phyloP scores from a whole-genome alignment of 2,329 filamentous ascomycete species.

The Rhynchosporium secalis region DNA sequence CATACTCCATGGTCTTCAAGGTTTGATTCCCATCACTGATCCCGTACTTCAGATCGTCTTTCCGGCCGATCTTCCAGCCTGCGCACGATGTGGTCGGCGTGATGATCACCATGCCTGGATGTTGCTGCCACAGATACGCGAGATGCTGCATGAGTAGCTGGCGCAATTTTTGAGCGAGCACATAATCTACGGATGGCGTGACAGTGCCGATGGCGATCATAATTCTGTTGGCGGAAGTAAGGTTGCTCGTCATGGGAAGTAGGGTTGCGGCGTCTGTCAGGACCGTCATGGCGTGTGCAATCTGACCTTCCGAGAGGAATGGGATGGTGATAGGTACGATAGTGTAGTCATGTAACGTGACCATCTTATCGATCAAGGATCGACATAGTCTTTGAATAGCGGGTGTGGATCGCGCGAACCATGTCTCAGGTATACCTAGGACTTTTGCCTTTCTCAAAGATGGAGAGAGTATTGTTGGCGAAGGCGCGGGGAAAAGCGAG shows the following conservation, averaged over 20 bases:
- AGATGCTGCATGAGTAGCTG: slow-evolving; percentile 77
- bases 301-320: slow-evolving; percentile 65
- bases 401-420: slow-evolving; percentile 68
- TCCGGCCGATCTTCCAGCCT: slow-evolving; percentile 66
- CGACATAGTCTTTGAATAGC: slow-evolving; percentile 63
- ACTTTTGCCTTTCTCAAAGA: slow-evolving; percentile 42
- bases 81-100: slow-evolving; percentile 74
- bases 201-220: slow-evolving; percentile 64
- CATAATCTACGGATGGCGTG: slow-evolving; percentile 66
- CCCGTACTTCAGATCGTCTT: slow-evolving; percentile 64
- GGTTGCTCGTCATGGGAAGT: slow-evolving; percentile 37
- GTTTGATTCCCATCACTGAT: slow-evolving; percentile 70
- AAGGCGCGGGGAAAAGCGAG: slow-evolving; percentile 61
- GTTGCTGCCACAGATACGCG: slow-evolving; percentile 63
- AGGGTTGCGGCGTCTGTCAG: slow-evolving; percentile 64
- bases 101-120: slow-evolving; percentile 75
- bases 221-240: slow-evolving; percentile 62
- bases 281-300: slow-evolving; percentile 75
- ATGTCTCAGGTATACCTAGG: slow-evolving; percentile 66
- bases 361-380: slow-evolving; percentile 57
- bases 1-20: slow-evolving; percentile 77
- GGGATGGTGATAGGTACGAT: slow-evolving; percentile 63
- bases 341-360: slow-evolving; percentile 50
- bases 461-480: slow-evolving; percentile 44
- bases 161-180: slow-evolving; percentile 71